Evolutionary conservation across 768 basidiomycete species (phyloP).

Genomic region (Cystofilobasidium ferigula): DNA sequence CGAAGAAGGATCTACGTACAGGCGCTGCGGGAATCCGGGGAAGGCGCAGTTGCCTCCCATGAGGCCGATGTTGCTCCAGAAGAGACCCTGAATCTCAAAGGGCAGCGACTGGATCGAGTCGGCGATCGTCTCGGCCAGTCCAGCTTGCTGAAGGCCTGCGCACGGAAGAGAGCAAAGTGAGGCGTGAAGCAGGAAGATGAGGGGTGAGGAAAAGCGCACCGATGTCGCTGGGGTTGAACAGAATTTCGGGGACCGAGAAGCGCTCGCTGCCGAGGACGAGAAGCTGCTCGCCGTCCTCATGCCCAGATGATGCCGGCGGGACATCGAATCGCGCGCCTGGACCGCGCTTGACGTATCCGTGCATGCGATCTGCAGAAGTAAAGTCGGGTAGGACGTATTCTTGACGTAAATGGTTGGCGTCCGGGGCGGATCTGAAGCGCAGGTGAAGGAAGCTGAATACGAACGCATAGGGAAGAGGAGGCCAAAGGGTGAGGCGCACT

Average conservation of each 20-base stretch:
- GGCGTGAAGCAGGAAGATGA: not conserved
- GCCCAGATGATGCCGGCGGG: no score
- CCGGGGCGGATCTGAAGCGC: conserved; percentile 40
- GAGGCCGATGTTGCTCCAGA: conserved; percentile 86
- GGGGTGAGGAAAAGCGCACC: conserved; percentile 45
- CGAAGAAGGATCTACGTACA: conserved; percentile 49
- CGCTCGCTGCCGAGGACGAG: conserved; percentile 83
- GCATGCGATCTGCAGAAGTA: conserved; percentile 39
- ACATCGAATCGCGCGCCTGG: conserved; percentile 50
- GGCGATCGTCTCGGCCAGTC: conserved; percentile 64
- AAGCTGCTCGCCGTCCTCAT: conserved; percentile 42
- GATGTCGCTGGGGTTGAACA: conserved; percentile 83
- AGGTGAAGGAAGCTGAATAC: not conserved
- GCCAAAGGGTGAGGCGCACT: conserved; percentile 45
- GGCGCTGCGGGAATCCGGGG: conserved; percentile 57
- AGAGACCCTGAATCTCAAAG: conserved; percentile 75
- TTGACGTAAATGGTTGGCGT: conserved; percentile 58
- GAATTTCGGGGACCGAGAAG: conserved; percentile 80
- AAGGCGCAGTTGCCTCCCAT: conserved; percentile 74
- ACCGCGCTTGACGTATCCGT: conserved; percentile 43
- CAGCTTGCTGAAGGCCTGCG: conserved; percentile 66
- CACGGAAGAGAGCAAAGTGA: not conserved
- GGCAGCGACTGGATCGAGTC: conserved; percentile 65
- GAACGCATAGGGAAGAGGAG: not conserved
- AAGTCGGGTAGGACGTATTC: conserved; percentile 88